phyloP scores from a whole-genome alignment of 208 protist species.

The Trypanosoma grayi region DNA sequence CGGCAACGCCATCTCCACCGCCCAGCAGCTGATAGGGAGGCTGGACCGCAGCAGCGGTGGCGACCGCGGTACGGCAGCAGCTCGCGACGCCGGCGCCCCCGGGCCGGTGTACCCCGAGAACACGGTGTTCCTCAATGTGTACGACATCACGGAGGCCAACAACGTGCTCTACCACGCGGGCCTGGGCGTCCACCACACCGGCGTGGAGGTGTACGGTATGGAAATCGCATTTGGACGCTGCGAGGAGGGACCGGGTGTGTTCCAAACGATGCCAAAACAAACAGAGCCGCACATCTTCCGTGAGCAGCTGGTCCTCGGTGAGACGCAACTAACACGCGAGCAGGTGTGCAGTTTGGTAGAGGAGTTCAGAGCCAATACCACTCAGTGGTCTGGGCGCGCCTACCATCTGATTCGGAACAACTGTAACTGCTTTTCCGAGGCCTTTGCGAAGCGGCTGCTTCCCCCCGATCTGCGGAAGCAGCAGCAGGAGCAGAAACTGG shows the following conservation, averaged over 20 bases:
- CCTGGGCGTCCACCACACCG: constrained; percentile 63
- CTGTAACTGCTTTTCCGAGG: constrained; percentile 68
- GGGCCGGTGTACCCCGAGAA: constrained; percentile 21
- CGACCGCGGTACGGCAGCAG: not conserved
- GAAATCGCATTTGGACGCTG: constrained; percentile 65
- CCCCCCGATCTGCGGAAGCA: constrained; percentile 33
- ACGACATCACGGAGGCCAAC: constrained; percentile 56
- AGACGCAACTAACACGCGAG: constrained; percentile 33
- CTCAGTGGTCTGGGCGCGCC: constrained; percentile 37
- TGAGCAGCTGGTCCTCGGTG: constrained; percentile 67
- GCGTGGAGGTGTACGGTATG: constrained; percentile 66
- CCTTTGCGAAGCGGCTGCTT: constrained; percentile 38
- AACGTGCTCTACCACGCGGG: constrained; percentile 46
- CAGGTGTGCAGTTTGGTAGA: constrained; percentile 35
- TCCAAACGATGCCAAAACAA: constrained; percentile 32
- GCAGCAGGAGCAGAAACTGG: constrained; percentile 5
- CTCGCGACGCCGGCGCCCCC: too few relatives aligned
- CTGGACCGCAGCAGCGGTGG: too few relatives aligned
- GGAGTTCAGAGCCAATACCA: constrained; percentile 22
- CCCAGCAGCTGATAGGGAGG: too few relatives aligned
- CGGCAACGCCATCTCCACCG: too few relatives aligned
- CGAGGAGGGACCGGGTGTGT: constrained; percentile 42
- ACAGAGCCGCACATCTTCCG: constrained; percentile 66
- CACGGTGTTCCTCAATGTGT: constrained; percentile 76
- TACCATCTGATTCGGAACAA: constrained; percentile 77